Evolutionary conservation across 306 rosid genomes (phyloP).

Genomic region (Macrotyloma uniflorum): DNA sequence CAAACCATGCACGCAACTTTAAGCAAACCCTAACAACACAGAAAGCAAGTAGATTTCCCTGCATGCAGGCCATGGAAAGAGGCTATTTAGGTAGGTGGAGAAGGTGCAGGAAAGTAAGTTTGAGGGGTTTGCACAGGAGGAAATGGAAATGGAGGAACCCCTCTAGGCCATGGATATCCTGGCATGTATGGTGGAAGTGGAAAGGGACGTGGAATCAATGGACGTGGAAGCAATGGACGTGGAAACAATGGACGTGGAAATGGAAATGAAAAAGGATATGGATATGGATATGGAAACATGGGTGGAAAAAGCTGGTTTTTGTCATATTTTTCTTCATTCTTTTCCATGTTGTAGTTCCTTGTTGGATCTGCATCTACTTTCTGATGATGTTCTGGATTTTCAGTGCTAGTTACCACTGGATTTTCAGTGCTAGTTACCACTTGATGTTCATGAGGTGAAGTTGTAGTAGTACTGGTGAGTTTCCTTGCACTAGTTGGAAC

Average conservation of each 20-base stretch:
- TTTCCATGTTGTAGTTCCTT: neutral
- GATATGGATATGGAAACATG: neutral
- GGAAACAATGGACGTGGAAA: neutral
- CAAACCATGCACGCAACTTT: neutral
- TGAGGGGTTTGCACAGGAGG: neutral
- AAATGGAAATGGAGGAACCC: neutral
- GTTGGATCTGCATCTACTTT: neutral
- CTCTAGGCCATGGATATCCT: neutral
- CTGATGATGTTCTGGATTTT: neutral
- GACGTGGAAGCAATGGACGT: neutral
- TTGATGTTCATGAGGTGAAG: neutral
- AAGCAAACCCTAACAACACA: neutral
- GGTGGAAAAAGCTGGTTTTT: neutral
- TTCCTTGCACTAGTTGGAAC: constrained; percentile 25
- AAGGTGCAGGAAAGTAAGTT: neutral
- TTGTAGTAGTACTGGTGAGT: neutral
- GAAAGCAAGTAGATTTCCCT: neutral
- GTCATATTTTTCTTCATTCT: neutral
- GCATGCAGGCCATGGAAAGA: neutral
- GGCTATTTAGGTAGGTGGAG: neutral
- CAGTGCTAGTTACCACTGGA: neutral
- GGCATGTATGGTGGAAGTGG: constrained; percentile 21
- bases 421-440: neutral
- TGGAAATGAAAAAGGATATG: neutral
- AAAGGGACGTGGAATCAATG: neutral